Base-by-base conservation (phyloP, 805 yeast genomes). In the Barnettozyma populi region DNA sequence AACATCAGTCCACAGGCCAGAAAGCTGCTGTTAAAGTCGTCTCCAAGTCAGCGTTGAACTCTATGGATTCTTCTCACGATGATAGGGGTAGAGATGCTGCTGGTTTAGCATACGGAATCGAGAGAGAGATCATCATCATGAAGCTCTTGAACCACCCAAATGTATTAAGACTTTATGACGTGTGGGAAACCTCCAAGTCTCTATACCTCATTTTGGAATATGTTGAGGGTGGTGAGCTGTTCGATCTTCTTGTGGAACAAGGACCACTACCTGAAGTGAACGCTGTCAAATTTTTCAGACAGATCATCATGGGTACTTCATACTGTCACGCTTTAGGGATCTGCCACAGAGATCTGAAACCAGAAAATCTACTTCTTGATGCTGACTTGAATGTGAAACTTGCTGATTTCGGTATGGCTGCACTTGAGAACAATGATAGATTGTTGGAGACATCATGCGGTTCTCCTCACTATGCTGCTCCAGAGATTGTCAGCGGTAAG, bases 71-170 rank as follows among this genome's bases (percentile, higher is more conserved):
- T 21, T 69, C 45, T 23, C 71, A 70, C 27, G 74, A 69, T 31
- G 58, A 53, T 50, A 62, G 61, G 55, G 67, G 69, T 4, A 55
- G 68, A 43, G 79, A 75, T 48, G 74, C 75, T n/a, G 70, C 74
- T 14, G 88, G 89, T 1, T 74, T 86, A 49, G 96, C 97, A 3
- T 90, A 92, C 64, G 99, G 99, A 36, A 92, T 94, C 40, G 99
- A 94, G 68, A 78, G 98, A 55, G 99, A 94, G 64, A 95, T 94
- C 53, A 90, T 94, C 57, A 94, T 94, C 57, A 94, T 92, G 99
- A 94, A 94, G 68, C 74, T 94, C 37, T 79, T 94, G 41, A 87
- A 94, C 51, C 98, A 94, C 66, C 89, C 96, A 11, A 92, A 94
- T 61, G 94, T 94, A 21, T 82, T 94, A 78, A 86, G 94, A 23